Evolutionary conservation across 805 yeast genomes (phyloP).

Genomic region (Ogataea methanolica): DNA sequence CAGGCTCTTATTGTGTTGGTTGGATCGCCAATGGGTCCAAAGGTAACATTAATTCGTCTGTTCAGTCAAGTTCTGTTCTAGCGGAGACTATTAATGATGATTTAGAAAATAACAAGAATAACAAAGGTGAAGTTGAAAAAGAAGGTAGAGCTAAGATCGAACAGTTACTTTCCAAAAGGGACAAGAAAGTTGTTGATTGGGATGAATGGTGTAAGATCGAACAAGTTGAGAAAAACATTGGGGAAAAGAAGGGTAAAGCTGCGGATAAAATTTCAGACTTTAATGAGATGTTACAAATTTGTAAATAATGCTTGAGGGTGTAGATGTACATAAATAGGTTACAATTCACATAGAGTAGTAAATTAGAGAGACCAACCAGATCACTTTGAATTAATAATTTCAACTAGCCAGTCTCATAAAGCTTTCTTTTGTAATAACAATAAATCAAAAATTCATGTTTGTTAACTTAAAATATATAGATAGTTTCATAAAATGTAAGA

Average conservation of each 20-base stretch:
- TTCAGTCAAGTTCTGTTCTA: conserved; percentile 76
- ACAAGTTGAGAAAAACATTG: conserved; percentile 44
- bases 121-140: conserved; percentile 9
- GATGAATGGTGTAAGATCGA: conserved; percentile 61
- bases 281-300: conserved; percentile 42
- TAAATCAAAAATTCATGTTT: no score
- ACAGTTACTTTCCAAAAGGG: conserved; percentile 14
- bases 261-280: conserved; percentile 52
- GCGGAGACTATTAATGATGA: conserved; percentile 65
- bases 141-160: conserved; percentile 30
- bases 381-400: no score
- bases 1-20: conserved; percentile 74
- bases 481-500: not conserved
- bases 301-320: not conserved
- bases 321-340: not conserved
- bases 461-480: no score
- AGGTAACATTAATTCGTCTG: conserved; percentile 89
- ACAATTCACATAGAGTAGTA: not conserved
- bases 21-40: conserved; percentile 87
- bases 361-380: no score
- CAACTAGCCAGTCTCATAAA: no score
- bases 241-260: conserved; percentile 44
- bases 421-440: no score
- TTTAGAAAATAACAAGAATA: conserved; percentile 3
- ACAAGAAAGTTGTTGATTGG: conserved; percentile 47